A percentile compares a stretch with the other conserved stretches of the same genome.
phyloP scores from a whole-genome alignment of 2,329 filamentous ascomycete genomes.

The Hortaea sp. region DNA sequence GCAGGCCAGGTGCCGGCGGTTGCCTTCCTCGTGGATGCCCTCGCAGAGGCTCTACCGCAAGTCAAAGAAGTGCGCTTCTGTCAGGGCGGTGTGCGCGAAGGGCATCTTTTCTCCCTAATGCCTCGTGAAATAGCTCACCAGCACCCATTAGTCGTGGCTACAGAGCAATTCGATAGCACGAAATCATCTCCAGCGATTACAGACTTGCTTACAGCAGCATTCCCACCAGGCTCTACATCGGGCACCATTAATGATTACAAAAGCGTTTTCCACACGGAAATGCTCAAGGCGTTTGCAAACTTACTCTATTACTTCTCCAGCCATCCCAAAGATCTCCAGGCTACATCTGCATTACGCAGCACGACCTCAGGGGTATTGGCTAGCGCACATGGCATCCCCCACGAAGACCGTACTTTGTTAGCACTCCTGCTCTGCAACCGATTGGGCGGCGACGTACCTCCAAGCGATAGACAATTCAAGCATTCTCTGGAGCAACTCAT shows the following conservation, averaged over 20 bases:
- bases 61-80: slow-evolving; percentile 73
- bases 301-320: slow-evolving; percentile 42
- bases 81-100: slow-evolving; percentile 78
- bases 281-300: slow-evolving; percentile 50
- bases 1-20: slow-evolving; percentile 78
- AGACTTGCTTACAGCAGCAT: slow-evolving; percentile 37
- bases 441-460: slow-evolving; percentile 58
- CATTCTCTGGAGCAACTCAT: slow-evolving; percentile 44
- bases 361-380: slow-evolving; percentile 60
- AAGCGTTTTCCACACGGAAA: slow-evolving; percentile 31
- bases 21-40: slow-evolving; percentile 64
- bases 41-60: slow-evolving; percentile 58
- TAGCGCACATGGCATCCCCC: slow-evolving; percentile 61
- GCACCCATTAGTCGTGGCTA: slow-evolving; percentile 57
- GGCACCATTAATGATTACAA: slow-evolving; percentile 25
- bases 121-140: slow-evolving; percentile 48
- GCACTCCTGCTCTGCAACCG: slow-evolving; percentile 62
- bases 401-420: slow-evolving; percentile 60
- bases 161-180: slow-evolving; percentile 39
- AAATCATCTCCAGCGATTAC: slow-evolving; percentile 38
- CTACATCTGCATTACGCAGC: slow-evolving; percentile 61
- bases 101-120: slow-evolving; percentile 65
- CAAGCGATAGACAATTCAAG: slow-evolving; percentile 47
- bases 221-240: slow-evolving; percentile 29
- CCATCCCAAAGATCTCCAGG: slow-evolving; percentile 38